A percentile compares a stretch with the other conserved stretches of the same genome.
Evolutionary conservation across 257 asterid genomes (phyloP).

Genomic region (Solanum acaule): DNA sequence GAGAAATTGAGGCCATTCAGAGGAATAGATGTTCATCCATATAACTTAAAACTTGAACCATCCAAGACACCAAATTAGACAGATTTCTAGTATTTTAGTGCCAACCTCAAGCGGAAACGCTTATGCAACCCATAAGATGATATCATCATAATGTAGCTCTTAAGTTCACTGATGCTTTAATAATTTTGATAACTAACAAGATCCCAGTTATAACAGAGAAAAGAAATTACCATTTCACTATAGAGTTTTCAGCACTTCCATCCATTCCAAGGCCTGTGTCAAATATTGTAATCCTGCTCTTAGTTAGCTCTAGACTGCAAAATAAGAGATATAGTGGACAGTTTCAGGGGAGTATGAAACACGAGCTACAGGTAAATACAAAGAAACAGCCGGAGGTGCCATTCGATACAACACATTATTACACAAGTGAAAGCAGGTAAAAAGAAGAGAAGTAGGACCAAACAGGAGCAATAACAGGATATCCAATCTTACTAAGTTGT

Average conservation of each 20-base stretch:
- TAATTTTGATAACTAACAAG: not conserved
- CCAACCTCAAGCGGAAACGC: not conserved
- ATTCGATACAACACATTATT: not conserved
- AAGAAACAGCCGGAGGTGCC: not conserved
- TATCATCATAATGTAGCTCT: not conserved
- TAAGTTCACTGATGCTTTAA: not conserved
- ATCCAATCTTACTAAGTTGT: not conserved
- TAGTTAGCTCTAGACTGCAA: conserved; percentile 32
- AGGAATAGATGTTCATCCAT: not conserved
- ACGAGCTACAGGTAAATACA: not conserved
- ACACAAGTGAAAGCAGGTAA: not conserved
- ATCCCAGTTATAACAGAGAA: not conserved
- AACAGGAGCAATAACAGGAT: not conserved
- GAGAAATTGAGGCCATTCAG: not conserved
- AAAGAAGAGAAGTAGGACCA: not conserved
- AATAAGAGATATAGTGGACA: conserved; percentile 10
- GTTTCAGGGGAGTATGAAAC: not conserved
- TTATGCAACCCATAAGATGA: not conserved
- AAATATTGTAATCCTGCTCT: conserved; percentile 32
- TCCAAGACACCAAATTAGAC: not conserved
- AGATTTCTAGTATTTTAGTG: not conserved
- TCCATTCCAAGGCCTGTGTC: conserved; percentile 88
- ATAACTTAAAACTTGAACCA: not conserved
- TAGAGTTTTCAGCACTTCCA: conserved; percentile 42
- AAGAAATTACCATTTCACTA: conserved; percentile 53